phyloP scores from a whole-genome alignment of 176 grass and related monocot species.

The Aegilops longissima region DNA sequence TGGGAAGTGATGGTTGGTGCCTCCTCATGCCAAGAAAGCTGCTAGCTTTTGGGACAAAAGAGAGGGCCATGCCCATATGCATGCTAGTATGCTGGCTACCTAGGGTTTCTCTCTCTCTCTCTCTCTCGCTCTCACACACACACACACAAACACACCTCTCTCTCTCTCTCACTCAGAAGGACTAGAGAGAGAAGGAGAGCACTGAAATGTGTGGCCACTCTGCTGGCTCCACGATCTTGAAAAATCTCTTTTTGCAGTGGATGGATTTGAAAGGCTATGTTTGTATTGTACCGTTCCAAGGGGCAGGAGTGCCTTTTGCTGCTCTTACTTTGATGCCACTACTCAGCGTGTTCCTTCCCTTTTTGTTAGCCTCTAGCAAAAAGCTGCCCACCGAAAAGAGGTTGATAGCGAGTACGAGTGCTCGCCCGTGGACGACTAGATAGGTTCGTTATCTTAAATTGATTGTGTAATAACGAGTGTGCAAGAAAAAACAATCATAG shows the following conservation, averaged over 20 bases:
- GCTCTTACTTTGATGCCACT: slow-evolving; percentile 57
- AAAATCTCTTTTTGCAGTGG: slow-evolving; percentile 41
- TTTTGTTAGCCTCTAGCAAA: slow-evolving; percentile 55
- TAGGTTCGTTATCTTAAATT: slow-evolving; percentile 57
- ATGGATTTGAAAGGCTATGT: slow-evolving; percentile 62
- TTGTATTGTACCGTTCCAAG: slow-evolving; percentile 50
- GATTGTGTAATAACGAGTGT: slow-evolving; percentile 43
- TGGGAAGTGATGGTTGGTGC: slow-evolving; percentile 62
- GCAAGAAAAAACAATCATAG: slow-evolving; percentile 32
- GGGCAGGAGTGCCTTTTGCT: slow-evolving; percentile 45
- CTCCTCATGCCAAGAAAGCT: slow-evolving; percentile 62
- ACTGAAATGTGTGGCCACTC: slow-evolving; percentile 50
- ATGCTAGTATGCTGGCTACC: slow-evolving; percentile 15
- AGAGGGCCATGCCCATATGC: slow-evolving; percentile 22
- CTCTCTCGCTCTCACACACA: not conserved
- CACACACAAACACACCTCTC: too few relatives aligned
- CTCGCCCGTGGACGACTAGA: slow-evolving; percentile 23
- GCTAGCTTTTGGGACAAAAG: slow-evolving; percentile 37
- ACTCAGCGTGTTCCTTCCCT: slow-evolving; percentile 39
- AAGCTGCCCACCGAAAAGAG: slow-evolving; percentile 35
- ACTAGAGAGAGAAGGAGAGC: slow-evolving; percentile 18
- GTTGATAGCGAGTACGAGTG: not conserved
- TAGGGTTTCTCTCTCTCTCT: slow-evolving; percentile 30
- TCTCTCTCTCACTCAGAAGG: not conserved
- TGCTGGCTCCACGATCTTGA: slow-evolving; percentile 42